Evolutionary conservation across 768 basidiomycete species (phyloP), one percentile per base, ranked within the genome.

Genomic region (Clavaria fumosa): DNA sequence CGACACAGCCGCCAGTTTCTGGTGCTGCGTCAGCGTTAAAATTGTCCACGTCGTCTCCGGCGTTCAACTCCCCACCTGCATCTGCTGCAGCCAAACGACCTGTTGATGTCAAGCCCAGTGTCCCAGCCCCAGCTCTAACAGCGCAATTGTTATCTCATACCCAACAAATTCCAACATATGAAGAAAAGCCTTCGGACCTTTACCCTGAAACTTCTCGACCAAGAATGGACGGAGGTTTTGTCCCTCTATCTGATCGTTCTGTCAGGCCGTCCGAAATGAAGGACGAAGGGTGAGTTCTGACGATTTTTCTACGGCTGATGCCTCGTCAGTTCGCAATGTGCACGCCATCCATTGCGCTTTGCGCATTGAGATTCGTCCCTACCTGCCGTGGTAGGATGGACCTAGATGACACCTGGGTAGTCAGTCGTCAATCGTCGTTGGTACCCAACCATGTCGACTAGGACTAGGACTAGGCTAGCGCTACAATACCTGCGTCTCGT

Each of bases 211-310:
- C 47, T 15, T 47, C 59, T 42, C 49, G 55, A 15, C 54, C 59
- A 63, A 11, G 61, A 62, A 18, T 61, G 50, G 21, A 70, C 64
- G 41, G 63, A 62, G 47, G 67, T n/a, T n/a, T 48, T 52, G 56
- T 59, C 20, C 56, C 62, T 18, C 57, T 59, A 36, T 63, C 65
- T 17, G 75, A 80, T 52, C 70, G 83, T 31, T 75, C 71, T 23
- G 61, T 89, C 11, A 69, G 84, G 23, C 83, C 83, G 12, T 79
- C 79, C 7, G 89, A 95, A 57, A 89, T 88, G 85, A 88, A 89
- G 57, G 91, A 95, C 49, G 90, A 93, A 82, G 90, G 90, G 91
- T 96, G 72, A 86, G 89, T 50, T 26, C 9, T 23, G 34, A 40
- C 38, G 30, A n/a, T 21, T 9, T 11, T n/a, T n/a, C 19, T 15